Evolutionary conservation across 768 basidiomycete species (phyloP).

Genomic region (Boletus rex-veris): DNA sequence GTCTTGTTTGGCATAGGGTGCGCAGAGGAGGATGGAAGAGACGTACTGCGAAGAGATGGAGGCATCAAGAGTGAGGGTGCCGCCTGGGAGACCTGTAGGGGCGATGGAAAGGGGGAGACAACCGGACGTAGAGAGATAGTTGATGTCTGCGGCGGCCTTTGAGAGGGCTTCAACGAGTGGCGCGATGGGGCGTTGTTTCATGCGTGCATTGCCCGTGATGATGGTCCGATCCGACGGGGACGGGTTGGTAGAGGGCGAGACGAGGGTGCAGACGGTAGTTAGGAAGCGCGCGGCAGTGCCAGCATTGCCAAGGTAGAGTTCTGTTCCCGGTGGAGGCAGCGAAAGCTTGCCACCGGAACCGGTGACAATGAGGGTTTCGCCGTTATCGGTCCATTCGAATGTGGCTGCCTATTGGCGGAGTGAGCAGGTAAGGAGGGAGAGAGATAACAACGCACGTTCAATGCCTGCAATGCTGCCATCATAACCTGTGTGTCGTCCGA

Average conservation of each 20-base stretch:
- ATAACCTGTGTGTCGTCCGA: constrained; percentile 99
- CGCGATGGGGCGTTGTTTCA: constrained; percentile 98
- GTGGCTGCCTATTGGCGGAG: constrained; percentile 63
- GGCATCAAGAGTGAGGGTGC: constrained; percentile 81
- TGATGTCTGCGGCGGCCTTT: constrained; percentile 74
- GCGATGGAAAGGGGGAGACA: constrained; percentile 87
- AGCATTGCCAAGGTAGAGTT: constrained; percentile 94
- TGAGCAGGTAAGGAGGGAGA: not conserved
- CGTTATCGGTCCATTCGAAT: constrained; percentile 95
- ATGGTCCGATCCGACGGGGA: constrained; percentile 52
- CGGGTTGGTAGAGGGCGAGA: constrained; percentile 42
- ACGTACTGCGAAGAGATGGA: constrained; percentile 98
- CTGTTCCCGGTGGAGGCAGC: constrained; percentile 75
- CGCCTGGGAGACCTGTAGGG: constrained; percentile 79
- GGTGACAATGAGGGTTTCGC: constrained; percentile 89
- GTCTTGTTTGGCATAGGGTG: constrained; percentile 84
- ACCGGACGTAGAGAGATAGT: constrained; percentile 74
- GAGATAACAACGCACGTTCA: constrained; percentile 53
- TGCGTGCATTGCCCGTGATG: constrained; percentile 96
- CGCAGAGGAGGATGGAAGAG: constrained; percentile 93
- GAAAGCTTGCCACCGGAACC: constrained; percentile 81
- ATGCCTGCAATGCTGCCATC: constrained; percentile 89
- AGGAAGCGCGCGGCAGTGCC: constrained; percentile 98
- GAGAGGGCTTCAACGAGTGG: constrained; percentile 88
- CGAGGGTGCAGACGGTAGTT: constrained; percentile 92